Evolutionary conservation across 73 alveolate species (phyloP).

Genomic region (Tetrahymena borealis): DNA sequence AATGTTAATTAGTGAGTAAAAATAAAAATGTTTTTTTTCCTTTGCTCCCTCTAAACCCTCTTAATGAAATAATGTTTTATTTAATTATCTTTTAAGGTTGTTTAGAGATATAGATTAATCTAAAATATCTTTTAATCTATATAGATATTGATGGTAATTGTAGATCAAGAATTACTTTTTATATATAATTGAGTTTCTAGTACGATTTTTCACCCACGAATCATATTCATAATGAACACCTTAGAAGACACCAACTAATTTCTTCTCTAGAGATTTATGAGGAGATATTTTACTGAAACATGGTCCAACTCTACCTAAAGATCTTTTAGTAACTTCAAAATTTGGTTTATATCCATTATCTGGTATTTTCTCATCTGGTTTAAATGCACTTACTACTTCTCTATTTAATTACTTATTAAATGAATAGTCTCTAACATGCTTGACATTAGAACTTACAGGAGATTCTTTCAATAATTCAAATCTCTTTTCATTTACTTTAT

Average conservation of each 20-base stretch:
- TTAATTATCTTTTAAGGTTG: too few species aligned
- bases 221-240: not conserved
- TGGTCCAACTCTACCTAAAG: not conserved
- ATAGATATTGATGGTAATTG: too few species aligned
- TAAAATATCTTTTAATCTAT: too few species aligned
- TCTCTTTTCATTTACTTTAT: not conserved
- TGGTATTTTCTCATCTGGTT: not conserved
- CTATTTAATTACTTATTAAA: not conserved
- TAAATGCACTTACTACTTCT: not conserved
- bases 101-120: too few species aligned
- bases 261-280: not conserved
- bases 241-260: not conserved
- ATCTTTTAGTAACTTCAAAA: not conserved
- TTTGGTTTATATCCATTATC: not conserved
- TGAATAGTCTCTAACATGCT: not conserved
- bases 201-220: not conserved
- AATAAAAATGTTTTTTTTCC: too few species aligned
- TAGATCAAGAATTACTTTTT: not conserved
- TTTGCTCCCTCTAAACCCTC: too few species aligned
- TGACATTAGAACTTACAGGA: not conserved
- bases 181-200: not conserved
- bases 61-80: too few species aligned
- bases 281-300: not conserved
- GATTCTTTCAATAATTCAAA: not conserved
- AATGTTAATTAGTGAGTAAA: too few species aligned